phyloP scores from a whole-genome alignment of 2,329 filamentous ascomycete genomes.

The Colletotrichum simmondsii region DNA sequence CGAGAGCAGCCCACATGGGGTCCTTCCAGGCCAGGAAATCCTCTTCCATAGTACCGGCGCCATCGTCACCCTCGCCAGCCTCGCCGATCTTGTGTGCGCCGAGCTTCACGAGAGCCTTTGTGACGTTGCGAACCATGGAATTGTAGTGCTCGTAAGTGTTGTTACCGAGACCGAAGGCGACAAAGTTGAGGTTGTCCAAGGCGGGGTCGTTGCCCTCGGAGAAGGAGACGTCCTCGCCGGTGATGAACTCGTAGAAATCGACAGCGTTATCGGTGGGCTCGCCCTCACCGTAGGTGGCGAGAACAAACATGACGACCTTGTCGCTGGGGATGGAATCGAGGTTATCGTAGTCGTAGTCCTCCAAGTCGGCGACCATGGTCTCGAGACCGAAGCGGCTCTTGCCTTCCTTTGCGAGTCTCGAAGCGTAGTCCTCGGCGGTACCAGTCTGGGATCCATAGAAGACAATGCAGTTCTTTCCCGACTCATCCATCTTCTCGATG shows the following conservation, averaged over 20 bases:
- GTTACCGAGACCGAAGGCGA: constrained; percentile 96
- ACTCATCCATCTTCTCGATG: constrained; percentile 94
- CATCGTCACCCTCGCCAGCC: constrained; percentile 96
- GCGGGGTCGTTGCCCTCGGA: constrained; percentile 79
- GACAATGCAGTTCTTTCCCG: constrained; percentile 95
- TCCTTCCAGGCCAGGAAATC: constrained; percentile 99
- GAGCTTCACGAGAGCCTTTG: constrained; percentile 82
- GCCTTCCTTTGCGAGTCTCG: constrained; percentile 94
- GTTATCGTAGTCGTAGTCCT: constrained; percentile 97
- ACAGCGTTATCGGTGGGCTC: constrained; percentile 99
- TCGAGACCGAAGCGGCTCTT: constrained; percentile 95
- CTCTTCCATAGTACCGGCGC: constrained; percentile 99
- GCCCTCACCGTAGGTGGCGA: constrained; percentile 97
- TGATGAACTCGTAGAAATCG: constrained; percentile 98
- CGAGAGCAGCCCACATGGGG: constrained; percentile 93
- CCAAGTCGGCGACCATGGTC: constrained; percentile 97
- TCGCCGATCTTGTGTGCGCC: constrained; percentile 87
- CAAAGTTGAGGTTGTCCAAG: constrained; percentile 87
- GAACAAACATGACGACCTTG: constrained; percentile 93
- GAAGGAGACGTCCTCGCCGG: constrained; percentile 83
- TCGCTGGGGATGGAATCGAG: constrained; percentile 89
- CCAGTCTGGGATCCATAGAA: constrained; percentile 99
- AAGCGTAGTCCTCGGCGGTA: constrained; percentile 98
- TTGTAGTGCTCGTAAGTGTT: constrained; percentile 99
- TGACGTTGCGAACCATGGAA: constrained; percentile 93